Conservation (phyloP, 1,284 basidiomycete genomes). For the Apiotrichum akiyoshidainum region DNA sequence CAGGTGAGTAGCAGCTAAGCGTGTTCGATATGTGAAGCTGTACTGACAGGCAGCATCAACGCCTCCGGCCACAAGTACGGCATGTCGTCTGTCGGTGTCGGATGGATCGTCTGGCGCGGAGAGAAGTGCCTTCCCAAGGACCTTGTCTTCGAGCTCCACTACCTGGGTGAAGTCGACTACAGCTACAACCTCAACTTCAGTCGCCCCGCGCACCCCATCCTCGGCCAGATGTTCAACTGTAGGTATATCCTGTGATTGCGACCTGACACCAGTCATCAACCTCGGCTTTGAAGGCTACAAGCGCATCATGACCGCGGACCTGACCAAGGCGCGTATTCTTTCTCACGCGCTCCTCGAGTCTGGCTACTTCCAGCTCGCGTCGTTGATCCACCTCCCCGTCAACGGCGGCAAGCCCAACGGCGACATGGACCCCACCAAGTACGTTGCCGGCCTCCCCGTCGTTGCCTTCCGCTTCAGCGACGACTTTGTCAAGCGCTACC, state of each 20-base stretch:
- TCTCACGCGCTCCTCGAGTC: conserved; percentile 80
- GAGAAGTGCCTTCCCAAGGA: conserved; percentile 75
- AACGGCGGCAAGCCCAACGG: conserved; percentile 19
- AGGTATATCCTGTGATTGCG: conserved; percentile 10
- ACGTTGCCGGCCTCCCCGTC: conserved; percentile 69
- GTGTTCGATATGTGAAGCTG: background rate
- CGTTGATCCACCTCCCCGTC: conserved; percentile 50
- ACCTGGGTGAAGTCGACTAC: conserved; percentile 59
- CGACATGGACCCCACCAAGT: conserved; percentile 35
- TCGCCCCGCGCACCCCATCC: conserved; percentile 72
- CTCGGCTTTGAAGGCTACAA: conserved; percentile 76
- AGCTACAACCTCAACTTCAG: conserved; percentile 94
- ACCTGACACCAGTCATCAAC: conserved; percentile 57
- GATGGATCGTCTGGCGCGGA: conserved; percentile 81
- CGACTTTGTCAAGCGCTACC: conserved; percentile 64
- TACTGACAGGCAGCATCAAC: conserved; percentile 35
- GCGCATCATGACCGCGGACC: conserved; percentile 63
- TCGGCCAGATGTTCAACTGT: conserved; percentile 87
- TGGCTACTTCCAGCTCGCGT: conserved; percentile 64
- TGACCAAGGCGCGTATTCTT: conserved; percentile 79
- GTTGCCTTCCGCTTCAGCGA: conserved; percentile 89
- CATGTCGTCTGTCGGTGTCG: conserved; percentile 55
- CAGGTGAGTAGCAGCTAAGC: no score
- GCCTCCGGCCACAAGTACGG: conserved; percentile 88
- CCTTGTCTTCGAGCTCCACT: conserved; percentile 90